Percentiles rank a stretch among this genome's conserved stretches.
Evolutionary conservation across 495 filamentous ascomycete species (phyloP).

Genomic region (Daldinia grandis): DNA sequence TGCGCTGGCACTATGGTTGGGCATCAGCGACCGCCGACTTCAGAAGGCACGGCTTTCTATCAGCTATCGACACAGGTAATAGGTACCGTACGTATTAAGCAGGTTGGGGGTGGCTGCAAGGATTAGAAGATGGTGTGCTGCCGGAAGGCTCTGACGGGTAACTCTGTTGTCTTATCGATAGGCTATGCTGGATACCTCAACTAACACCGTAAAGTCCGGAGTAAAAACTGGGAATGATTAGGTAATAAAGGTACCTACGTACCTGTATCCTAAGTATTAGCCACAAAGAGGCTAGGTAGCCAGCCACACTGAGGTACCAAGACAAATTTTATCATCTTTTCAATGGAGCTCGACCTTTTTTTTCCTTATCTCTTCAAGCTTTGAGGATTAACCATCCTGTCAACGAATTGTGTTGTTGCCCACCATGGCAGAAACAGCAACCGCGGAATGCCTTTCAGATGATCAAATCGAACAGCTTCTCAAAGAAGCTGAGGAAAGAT

Average conservation of each 20-base stretch:
- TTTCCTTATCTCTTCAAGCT: background rate
- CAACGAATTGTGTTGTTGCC: slow-evolving; percentile 6
- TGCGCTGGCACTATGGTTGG: slow-evolving; percentile 51
- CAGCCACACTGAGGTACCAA: slow-evolving; percentile 17
- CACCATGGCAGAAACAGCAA: slow-evolving; percentile 35
- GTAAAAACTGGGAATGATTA: background rate
- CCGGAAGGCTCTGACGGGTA: slow-evolving; percentile 5
- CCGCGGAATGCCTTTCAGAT: slow-evolving; percentile 33
- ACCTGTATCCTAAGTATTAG: background rate
- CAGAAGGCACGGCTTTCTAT: background rate
- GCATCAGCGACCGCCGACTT: slow-evolving; percentile 42
- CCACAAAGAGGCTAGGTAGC: background rate
- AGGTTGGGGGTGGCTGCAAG: slow-evolving; percentile 24
- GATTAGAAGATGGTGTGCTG: slow-evolving; percentile 7
- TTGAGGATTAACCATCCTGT: background rate
- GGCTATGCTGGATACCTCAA: slow-evolving; percentile 59
- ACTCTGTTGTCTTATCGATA: slow-evolving; percentile 48
- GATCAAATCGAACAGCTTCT: slow-evolving; percentile 44
- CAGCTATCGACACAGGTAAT: too few species aligned
- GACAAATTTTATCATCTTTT: slow-evolving; percentile 21
- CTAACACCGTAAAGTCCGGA: background rate
- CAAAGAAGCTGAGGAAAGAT: slow-evolving; percentile 42
- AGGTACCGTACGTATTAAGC: background rate
- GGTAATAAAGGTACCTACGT: background rate
- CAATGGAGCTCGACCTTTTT: slow-evolving; percentile 28